Evolutionary conservation across 169 alveolate species (phyloP).

Genomic region (Cryptosporidium baileyi): DNA sequence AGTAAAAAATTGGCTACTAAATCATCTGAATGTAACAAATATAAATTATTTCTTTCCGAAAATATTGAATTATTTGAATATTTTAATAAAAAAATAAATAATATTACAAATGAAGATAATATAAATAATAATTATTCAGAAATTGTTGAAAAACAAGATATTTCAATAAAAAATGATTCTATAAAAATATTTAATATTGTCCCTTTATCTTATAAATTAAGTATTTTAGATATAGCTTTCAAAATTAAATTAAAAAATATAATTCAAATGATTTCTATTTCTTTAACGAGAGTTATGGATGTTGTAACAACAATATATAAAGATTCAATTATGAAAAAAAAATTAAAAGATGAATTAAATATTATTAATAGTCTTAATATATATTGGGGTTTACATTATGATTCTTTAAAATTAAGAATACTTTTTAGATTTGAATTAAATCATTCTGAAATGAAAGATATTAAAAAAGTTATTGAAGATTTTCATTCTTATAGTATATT

Average conservation of each 20-base stretch:
- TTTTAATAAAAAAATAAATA: background rate
- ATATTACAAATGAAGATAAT: background rate
- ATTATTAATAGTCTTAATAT: background rate
- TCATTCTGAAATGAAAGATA: background rate
- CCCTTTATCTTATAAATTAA: slow-evolving; percentile 17
- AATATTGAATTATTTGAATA: background rate
- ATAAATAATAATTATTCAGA: background rate
- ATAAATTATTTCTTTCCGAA: background rate
- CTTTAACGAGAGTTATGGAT: slow-evolving; percentile 51
- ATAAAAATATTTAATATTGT: slow-evolving; percentile 10
- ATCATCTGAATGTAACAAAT: background rate
- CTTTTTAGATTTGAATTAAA: slow-evolving; percentile 23
- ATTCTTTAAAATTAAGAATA: background rate
- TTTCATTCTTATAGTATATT: slow-evolving; percentile 26
- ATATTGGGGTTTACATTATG: slow-evolving; percentile 21
- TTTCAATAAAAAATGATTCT: too few relatives aligned
- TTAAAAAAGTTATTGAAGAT: background rate
- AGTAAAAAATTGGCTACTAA: background rate
- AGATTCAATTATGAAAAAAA: background rate
- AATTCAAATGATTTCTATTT: background rate
- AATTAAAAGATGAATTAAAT: slow-evolving; percentile 4
- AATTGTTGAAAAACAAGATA: background rate
- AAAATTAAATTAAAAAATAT: slow-evolving; percentile 15
- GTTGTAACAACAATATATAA: background rate
- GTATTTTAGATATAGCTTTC: slow-evolving; percentile 14